phyloP scores from a whole-genome alignment of 768 basidiomycete species.

The Ephemerocybe angulata region DNA sequence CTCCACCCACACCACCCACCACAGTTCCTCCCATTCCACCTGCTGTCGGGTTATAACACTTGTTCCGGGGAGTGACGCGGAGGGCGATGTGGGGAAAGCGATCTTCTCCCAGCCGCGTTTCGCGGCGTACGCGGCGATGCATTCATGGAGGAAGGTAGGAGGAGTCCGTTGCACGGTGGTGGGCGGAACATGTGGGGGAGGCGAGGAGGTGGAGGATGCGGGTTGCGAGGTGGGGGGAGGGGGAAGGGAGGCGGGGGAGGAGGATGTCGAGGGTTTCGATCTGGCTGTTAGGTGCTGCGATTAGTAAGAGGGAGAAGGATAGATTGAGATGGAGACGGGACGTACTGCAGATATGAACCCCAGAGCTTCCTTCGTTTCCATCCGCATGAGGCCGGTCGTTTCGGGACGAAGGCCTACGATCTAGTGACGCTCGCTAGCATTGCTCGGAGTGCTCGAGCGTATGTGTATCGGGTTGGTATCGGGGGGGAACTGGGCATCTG shows the following conservation, averaged over 20 bases:
- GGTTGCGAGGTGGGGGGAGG: slow-evolving; percentile 26
- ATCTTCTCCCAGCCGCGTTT: slow-evolving; percentile 76
- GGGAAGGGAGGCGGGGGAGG: slow-evolving; percentile 52
- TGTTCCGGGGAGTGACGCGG: no score
- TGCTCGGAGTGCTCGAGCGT: slow-evolving; percentile 61
- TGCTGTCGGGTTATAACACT: no score
- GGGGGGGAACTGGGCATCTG: slow-evolving; percentile 38
- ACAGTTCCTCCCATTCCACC: slow-evolving; percentile 21
- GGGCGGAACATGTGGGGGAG: no score
- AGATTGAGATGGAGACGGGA: no score
- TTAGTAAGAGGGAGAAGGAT: no score
- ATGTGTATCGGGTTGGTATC: slow-evolving; percentile 46
- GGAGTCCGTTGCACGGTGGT: no score
- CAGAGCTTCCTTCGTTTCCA: slow-evolving; percentile 53
- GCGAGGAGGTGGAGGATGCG: slow-evolving; percentile 65
- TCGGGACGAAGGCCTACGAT: slow-evolving; percentile 54
- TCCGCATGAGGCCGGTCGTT: slow-evolving; percentile 34
- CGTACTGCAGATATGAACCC: no score
- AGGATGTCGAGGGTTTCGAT: slow-evolving; percentile 61
- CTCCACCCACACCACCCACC: slow-evolving; percentile 41
- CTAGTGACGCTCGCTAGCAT: slow-evolving; percentile 57
- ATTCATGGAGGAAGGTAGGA: no score
- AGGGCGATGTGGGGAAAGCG: no score
- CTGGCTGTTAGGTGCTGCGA: no score
- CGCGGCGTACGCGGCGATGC: slow-evolving; percentile 21